Evolutionary conservation across 2,329 filamentous ascomycete species (phyloP).

Genomic region (Aspergillus caelatus): DNA sequence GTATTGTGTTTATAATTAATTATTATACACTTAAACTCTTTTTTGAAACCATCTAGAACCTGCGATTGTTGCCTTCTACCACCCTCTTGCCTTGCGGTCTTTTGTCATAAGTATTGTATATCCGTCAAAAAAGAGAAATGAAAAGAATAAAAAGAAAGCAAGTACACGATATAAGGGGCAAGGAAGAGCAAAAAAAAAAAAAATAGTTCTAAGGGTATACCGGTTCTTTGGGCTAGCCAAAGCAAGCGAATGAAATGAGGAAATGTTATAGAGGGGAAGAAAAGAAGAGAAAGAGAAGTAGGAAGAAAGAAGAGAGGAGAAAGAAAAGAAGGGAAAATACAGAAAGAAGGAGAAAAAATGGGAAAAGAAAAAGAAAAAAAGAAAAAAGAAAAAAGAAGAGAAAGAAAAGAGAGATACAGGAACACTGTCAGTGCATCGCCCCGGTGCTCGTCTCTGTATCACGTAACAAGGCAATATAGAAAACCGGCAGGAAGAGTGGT

Average conservation of each 20-base stretch:
- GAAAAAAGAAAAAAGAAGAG: slow-evolving; percentile 7
- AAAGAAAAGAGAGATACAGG: slow-evolving; percentile 1
- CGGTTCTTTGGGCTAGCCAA: slow-evolving; percentile 8
- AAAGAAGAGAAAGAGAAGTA: slow-evolving; percentile 5
- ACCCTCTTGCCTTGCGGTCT: neutral
- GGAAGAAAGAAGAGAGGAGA: slow-evolving; percentile 7
- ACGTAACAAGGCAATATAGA: slow-evolving; percentile 12
- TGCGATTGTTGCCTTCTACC: neutral
- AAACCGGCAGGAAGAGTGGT: slow-evolving; percentile 6
- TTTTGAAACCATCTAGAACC: neutral
- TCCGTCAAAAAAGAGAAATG: neutral
- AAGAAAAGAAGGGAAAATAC: neutral
- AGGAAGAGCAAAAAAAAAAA: neutral
- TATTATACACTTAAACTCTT: slow-evolving; percentile 3
- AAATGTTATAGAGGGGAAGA: slow-evolving; percentile 5
- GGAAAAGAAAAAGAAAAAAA: slow-evolving; percentile 1
- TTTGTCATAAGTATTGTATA: slow-evolving; percentile 1
- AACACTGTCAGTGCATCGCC: slow-evolving; percentile 5
- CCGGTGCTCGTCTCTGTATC: slow-evolving; percentile 8
- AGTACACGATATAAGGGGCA: neutral
- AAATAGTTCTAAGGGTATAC: slow-evolving; percentile 17
- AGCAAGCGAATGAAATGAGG: slow-evolving; percentile 5
- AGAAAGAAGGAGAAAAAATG: slow-evolving; percentile 2
- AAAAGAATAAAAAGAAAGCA: neutral
- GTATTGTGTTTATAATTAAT: neutral